Evolutionary conservation across 1,284 basidiomycete genomes (phyloP), one percentile per base, ranked within the genome.

Genomic region (Sutorius eximius): DNA sequence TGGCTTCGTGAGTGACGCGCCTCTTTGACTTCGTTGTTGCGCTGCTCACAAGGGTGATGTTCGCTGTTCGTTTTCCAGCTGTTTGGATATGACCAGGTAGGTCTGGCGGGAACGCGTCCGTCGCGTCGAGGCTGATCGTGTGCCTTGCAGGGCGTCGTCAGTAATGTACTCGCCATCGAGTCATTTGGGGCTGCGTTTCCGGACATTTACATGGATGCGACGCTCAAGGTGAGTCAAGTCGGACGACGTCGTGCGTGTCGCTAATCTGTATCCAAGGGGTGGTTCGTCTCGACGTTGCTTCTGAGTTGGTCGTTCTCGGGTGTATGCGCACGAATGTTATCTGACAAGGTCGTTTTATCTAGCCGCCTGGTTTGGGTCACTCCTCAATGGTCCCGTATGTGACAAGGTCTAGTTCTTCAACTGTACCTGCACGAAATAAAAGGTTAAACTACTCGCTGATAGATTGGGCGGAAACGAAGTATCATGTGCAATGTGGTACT

Each of bases 311-410:
- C 43, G n/a, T 45, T 49, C 22, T 40, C 38, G 33, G 22, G 6
- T 30, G 24, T 12, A 20, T 22, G 27, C 33, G 29, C 16, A 30
- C 4, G 22, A 18, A n/a, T 10, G 30, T 18, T 56, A 24, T 51
- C 48, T 53, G 34, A 62, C 24, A 4, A n/a, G 15, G 13, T 27
- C 20, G 29, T 30, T 32, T 22, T 22, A 18, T 36, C 27, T 40
- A 70, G 68, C 70, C 47, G 71, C 70, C n/a, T 70, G 67, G 70
- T 55, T 70, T 8, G 71, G 68, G 5, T 71, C 70, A 18, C 60
- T 69, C 27, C 41, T 56, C 33, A 70, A 72, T 43, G 68, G 68
- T 15, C 71, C 68, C 24, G 29, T 70, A 41, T 70, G 71, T 45
- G 71, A 70, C 57, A 73, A 63, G 59, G 68, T 71, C 38, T 33